phyloP scores from a whole-genome alignment of 495 filamentous ascomycete genomes.

The Friedmanniomyces simplex region DNA sequence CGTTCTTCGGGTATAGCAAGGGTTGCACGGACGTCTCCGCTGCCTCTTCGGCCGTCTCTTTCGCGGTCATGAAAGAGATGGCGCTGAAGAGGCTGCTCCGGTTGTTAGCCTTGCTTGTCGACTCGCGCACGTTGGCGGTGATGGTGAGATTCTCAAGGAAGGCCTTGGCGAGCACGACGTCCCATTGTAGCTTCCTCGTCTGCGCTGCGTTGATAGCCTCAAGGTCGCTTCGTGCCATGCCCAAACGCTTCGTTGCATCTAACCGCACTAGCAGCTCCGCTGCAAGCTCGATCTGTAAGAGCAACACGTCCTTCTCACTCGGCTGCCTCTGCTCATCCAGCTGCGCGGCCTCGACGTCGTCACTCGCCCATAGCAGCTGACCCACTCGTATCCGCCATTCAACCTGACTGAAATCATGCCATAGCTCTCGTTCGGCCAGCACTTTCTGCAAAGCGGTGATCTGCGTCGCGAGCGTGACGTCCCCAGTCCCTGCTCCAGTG shows the following conservation, averaged over 20 bases:
- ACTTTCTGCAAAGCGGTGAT: constrained; percentile 41
- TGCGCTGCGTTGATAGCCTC: constrained; percentile 48
- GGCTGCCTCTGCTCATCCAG: constrained; percentile 26
- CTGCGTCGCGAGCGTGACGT: constrained; percentile 39
- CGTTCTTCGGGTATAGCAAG: constrained; percentile 14
- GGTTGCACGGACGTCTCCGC: not conserved
- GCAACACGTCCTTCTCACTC: constrained; percentile 59
- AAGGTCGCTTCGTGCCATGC: constrained; percentile 40
- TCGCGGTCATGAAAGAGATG: constrained; percentile 12
- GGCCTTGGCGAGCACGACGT: constrained; percentile 59
- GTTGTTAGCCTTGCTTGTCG: not conserved
- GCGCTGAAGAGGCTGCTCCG: constrained; percentile 15
- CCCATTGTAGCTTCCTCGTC: constrained; percentile 66
- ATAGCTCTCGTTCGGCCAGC: constrained; percentile 42
- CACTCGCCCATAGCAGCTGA: constrained; percentile 65
- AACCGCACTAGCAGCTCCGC: constrained; percentile 68
- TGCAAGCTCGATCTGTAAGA: constrained; percentile 68
- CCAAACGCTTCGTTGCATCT: constrained; percentile 37
- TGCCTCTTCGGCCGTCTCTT: not conserved
- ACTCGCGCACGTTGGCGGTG: not conserved
- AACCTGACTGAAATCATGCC: constrained; percentile 68
- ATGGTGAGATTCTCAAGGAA: constrained; percentile 62
- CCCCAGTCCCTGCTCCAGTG: constrained; percentile 26
- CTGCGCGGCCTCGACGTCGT: constrained; percentile 42
- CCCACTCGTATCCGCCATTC: constrained; percentile 73